Conservation (phyloP, 1,284 basidiomycete genomes). For the Cryptococcus neoformans region DNA sequence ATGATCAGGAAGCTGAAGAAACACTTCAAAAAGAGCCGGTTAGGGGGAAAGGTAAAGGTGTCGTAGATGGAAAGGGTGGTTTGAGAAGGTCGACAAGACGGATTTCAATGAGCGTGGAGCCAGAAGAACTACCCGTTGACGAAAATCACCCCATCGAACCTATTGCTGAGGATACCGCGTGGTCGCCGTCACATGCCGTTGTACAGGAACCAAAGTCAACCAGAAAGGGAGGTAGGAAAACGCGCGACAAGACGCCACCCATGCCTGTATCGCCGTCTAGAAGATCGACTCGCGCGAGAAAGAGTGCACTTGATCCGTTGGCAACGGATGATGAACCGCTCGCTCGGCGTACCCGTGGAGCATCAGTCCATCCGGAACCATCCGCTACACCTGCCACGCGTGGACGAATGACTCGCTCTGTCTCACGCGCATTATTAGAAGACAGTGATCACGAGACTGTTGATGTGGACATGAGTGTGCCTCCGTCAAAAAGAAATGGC, state of each 20-base stretch:
- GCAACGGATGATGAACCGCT: constrained; percentile 10
- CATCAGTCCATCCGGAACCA: constrained; percentile 4
- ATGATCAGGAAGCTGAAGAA: constrained; percentile 14
- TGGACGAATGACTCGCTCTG: constrained; percentile 29
- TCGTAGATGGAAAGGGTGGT: neutral
- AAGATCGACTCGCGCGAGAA: neutral
- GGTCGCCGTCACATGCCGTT: neutral
- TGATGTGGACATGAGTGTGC: neutral
- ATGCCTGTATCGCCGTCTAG: neutral
- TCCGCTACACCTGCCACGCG: constrained; percentile 7
- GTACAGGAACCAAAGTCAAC: neutral
- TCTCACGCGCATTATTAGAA: constrained; percentile 25
- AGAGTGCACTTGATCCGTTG: neutral
- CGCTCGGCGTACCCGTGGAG: constrained; percentile 2
- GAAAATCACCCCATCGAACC: constrained; percentile 4
- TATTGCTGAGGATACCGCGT: constrained; percentile 2
- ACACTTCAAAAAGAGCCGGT: constrained; percentile 1
- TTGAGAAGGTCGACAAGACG: constrained; percentile 1
- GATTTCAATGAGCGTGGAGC: neutral
- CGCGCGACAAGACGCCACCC: neutral
- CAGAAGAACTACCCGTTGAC: constrained; percentile 6
- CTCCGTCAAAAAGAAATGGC: constrained; percentile 1
- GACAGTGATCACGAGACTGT: constrained; percentile 20
- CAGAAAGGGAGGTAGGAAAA: neutral
- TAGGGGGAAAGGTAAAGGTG: neutral